A percentile compares a stretch with the other conserved stretches of the same genome.
These are phyloP conservation scores for Annulohypoxylon moriforme DNA, from an alignment of 495 filamentous ascomycete species.

Conservation along the genomic window DNA sequence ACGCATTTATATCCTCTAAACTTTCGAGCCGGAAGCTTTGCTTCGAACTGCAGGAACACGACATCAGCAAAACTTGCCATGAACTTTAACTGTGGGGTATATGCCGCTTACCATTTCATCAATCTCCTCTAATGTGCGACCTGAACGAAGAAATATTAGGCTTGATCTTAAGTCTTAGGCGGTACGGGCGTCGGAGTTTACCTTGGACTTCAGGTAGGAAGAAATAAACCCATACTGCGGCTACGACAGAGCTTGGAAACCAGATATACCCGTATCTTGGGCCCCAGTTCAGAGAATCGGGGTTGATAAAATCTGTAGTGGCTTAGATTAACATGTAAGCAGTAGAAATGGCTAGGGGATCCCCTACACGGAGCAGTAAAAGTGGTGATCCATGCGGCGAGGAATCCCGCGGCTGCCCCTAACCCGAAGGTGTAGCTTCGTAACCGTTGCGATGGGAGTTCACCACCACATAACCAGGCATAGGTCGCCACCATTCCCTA, in stretches of 20 bases:
- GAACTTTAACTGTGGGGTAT: not conserved
- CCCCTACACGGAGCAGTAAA: conserved; percentile 60
- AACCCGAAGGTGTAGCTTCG: conserved; percentile 60
- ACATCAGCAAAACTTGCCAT: not conserved
- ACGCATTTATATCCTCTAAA: conserved; percentile 54
- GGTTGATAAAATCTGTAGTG: conserved; percentile 62
- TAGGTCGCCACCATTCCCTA: conserved; percentile 56
- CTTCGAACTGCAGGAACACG: conserved; percentile 46
- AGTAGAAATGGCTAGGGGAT: not conserved
- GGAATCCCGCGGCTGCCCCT: conserved; percentile 55
- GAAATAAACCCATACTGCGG: conserved; percentile 59
- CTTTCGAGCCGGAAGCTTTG: conserved; percentile 52
- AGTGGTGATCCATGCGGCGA: conserved; percentile 61
- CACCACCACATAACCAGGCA: conserved; percentile 62
- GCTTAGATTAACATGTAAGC: not conserved
- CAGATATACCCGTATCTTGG: conserved; percentile 61
- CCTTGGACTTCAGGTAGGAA: conserved; percentile 61
- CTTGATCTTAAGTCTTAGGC: too few relatives aligned
- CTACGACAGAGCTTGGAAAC: conserved; percentile 52
- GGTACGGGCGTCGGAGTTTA: not conserved
- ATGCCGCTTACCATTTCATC: conserved; percentile 57
- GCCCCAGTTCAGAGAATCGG: conserved; percentile 61
- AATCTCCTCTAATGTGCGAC: conserved; percentile 58
- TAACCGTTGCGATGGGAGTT: conserved; percentile 58
- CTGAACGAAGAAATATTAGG: conserved; percentile 11